A percentile compares a stretch with the other conserved stretches of the same genome.
Conservation (phyloP, 192 early-diverging fungal species). For the Coemansia sp. region DNA sequence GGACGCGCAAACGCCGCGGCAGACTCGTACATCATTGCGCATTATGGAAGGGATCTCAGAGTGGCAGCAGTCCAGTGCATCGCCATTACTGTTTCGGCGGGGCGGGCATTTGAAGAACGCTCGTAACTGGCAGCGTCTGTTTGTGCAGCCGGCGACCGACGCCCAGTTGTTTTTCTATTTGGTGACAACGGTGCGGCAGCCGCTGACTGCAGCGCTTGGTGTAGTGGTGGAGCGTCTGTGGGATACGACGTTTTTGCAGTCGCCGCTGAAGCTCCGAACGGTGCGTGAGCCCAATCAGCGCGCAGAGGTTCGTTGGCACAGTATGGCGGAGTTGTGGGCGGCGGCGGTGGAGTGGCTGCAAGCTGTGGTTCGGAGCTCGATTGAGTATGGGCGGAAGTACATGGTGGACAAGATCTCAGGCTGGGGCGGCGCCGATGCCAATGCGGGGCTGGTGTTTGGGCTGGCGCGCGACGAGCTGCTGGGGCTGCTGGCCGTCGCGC, state of each 20-base stretch:
- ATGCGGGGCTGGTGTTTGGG: conserved; percentile 23
- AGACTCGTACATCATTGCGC: conserved; percentile 11
- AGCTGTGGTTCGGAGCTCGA: conserved; percentile 8
- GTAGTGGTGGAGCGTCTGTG: conserved; percentile 23
- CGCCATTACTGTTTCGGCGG: conserved; percentile 19
- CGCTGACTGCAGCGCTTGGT: conserved; percentile 16
- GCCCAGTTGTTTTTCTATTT: conserved; percentile 34
- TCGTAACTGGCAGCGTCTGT: conserved; percentile 8
- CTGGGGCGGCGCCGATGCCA: conserved; percentile 20
- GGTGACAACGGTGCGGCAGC: conserved; percentile 29
- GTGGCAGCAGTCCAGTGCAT: conserved; percentile 9
- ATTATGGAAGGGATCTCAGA: conserved; percentile 1
- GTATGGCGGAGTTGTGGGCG: conserved; percentile 21
- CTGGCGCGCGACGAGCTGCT: conserved; percentile 25
- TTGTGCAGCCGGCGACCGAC: conserved; percentile 16
- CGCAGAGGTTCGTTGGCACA: conserved; percentile 14
- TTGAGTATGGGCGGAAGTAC: conserved; percentile 11
- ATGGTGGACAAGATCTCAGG: conserved; percentile 16
- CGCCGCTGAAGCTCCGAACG: conserved; percentile 11
- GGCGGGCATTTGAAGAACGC: conserved; percentile 22
- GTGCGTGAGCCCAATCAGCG: neutral
- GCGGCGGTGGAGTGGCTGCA: conserved; percentile 31
- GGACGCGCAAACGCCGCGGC: conserved; percentile 4
- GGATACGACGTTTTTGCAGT: conserved; percentile 11
- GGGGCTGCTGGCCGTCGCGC: conserved; percentile 15